phyloP scores from a whole-genome alignment of 2,329 filamentous ascomycete genomes.

The Cordyceps tenuipes region DNA sequence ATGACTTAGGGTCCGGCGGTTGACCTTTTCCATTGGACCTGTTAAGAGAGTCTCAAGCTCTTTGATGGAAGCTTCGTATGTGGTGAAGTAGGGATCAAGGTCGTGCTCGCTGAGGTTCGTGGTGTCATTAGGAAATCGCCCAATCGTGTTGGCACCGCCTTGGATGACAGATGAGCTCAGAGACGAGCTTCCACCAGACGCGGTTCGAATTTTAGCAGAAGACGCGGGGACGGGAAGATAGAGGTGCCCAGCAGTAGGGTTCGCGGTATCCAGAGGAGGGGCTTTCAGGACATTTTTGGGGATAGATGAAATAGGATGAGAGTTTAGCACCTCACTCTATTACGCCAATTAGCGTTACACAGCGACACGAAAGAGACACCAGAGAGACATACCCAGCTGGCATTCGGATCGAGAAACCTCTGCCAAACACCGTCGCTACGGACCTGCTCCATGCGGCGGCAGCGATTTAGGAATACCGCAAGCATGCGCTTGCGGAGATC shows the following conservation, averaged over 20 bases:
- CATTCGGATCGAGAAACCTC: slow-evolving; percentile 95
- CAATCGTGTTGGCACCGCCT: slow-evolving; percentile 51
- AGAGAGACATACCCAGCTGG: slow-evolving; percentile 71
- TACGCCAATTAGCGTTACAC: slow-evolving; percentile 15
- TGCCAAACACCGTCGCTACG: slow-evolving; percentile 93
- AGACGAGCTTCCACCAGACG: slow-evolving; percentile 29
- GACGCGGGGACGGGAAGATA: slow-evolving; percentile 79
- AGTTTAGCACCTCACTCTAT: slow-evolving; percentile 89
- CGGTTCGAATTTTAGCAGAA: slow-evolving; percentile 75
- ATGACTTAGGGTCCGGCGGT: slow-evolving; percentile 79
- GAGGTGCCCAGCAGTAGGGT: slow-evolving; percentile 76
- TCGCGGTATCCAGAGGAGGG: slow-evolving; percentile 90
- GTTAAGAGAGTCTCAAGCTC: slow-evolving; percentile 82
- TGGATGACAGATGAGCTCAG: slow-evolving; percentile 29
- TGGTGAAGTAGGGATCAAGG: slow-evolving; percentile 90
- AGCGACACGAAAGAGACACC: not conserved
- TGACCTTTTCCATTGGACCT: slow-evolving; percentile 95
- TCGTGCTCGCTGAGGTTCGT: slow-evolving; percentile 77
- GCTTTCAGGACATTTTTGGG: slow-evolving; percentile 92
- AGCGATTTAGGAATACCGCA: slow-evolving; percentile 88
- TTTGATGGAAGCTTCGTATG: slow-evolving; percentile 85
- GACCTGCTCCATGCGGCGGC: slow-evolving; percentile 84
- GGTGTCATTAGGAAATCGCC: slow-evolving; percentile 74
- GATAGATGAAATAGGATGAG: slow-evolving; percentile 80
- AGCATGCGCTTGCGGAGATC: slow-evolving; percentile 96